Evolutionary conservation across 2,329 filamentous ascomycete genomes (phyloP), one percentile per base, ranked within the genome.

Genomic region (Cladophialophora psammophila): DNA sequence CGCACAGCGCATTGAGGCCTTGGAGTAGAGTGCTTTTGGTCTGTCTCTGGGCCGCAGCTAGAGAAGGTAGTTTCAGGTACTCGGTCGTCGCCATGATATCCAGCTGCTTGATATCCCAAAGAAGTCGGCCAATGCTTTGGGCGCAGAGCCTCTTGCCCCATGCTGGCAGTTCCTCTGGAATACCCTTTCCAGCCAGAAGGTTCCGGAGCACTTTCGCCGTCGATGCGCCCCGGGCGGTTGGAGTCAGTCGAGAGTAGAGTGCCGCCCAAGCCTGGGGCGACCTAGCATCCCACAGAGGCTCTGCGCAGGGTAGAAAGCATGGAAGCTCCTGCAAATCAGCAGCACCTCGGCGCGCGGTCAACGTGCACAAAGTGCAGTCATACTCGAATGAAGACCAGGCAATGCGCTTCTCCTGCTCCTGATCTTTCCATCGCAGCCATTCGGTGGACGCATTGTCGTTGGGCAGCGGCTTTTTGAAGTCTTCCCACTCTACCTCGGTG

Each of bases 81-180:
- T 70, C 68, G 8, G 61, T 42, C 12, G 65, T 70, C 35, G 64
- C 63, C 65, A 70, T 65, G 26, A 70, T 67, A 40, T 70, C 68
- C 20, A 70, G 40, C 35, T 70, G 68, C 42, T 70, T 70, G 38
- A 70, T 53, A n/a, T 70, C 68, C 68, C 68, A 70, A 10, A 70
- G 56, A n/a, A 70, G 60, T 31, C 68, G 68, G n/a, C 68, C 68
- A 57, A 70, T 70, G 35, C 50, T 67, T 45, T 70, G 68, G 26
- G 60, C 65, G 48, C 68, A 70, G 9, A 70, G 68, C 50, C 68
- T 67, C 55, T 68, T 70, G 38, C 64, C 60, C 68, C 68, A 70
- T 20, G 68, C 65, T 5, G 68, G 68, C 18, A 70, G 59, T 48
- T 70, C 65, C 20, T 61, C 54, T 15, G 68, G 65, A 10, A 70